Evolutionary conservation across 129 eudicot genomes (phyloP), one percentile per base, ranked within the genome.

Genomic region (Escallonia rubra): DNA sequence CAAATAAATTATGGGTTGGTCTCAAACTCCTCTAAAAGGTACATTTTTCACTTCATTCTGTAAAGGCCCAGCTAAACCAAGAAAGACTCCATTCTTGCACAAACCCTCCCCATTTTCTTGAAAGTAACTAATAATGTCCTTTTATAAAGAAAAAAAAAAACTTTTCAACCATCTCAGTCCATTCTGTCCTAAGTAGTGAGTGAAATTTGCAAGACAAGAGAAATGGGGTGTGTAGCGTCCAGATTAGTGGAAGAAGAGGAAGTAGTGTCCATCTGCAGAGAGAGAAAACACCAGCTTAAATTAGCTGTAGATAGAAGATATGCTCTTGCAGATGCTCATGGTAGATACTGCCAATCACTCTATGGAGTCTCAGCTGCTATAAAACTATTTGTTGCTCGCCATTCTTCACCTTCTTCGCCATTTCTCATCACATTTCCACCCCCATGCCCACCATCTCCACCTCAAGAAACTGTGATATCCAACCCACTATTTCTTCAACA

Each of bases 151-250:
- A 67, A 67, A 69, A 78, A 78, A 71, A 62, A 38, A 41, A 41
- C 48, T 50, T 74, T 72, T 52, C 59, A 16, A 6, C 13, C 3
- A 12, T 12, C 23, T 54, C 59, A 23, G 34, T 23, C 34, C 34
- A 23, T 23, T 23, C 34, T 23, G 34, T 23, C 34, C 34, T 23
- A 23, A 23, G 1, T 23, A 23, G 34, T 23, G 1, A 41, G 41
- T 47, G 39, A 57, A 55, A 43, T 1, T 11, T 1, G 4, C 46
- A 4, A 59, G 8, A 64, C 39, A 64, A 41, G 48, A 57, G 65
- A 70, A 9, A 89, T 89, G 98, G 99, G 99, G 42, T 94, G 99
- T 83, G 99, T 87, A 50, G 97, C 97, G 48, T 89, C 99, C 69
- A 94, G 80, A 69, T 62, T 93, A 65, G 95, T 81, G 78, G 93